Percentiles rank a stretch among this genome's conserved stretches.
Evolutionary conservation across 352 stramenopile species (phyloP).

Genomic region (Thalassiosira sp.): DNA sequence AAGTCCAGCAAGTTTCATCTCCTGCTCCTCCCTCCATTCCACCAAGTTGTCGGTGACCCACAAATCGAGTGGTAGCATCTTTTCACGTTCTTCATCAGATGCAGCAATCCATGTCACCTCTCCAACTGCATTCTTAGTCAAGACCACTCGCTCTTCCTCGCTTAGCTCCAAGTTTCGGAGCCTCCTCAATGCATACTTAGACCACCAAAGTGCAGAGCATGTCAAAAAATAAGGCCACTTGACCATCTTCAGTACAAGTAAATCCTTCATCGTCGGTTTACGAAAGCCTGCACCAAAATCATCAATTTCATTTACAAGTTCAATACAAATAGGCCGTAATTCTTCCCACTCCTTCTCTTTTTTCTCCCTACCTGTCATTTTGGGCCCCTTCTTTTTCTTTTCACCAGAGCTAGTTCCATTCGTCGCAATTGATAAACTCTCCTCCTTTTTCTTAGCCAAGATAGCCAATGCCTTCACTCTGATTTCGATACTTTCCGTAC

Average conservation of each 20-base stretch:
- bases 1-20: slow-evolving; percentile 64
- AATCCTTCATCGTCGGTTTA: slow-evolving; percentile 76
- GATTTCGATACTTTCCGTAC: slow-evolving; percentile 72
- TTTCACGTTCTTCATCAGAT: slow-evolving; percentile 65
- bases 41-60: slow-evolving; percentile 74
- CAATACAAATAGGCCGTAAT: slow-evolving; percentile 67
- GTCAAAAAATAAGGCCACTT: slow-evolving; percentile 66
- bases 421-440: slow-evolving; percentile 1
- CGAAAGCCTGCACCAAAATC: slow-evolving; percentile 83
- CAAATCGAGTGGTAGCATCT: slow-evolving; percentile 70
- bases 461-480: slow-evolving; percentile 67
- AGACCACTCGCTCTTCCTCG: slow-evolving; percentile 68
- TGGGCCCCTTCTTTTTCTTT: slow-evolving; percentile 55
- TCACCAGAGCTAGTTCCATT: slow-evolving; percentile 28
- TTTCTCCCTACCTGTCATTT: slow-evolving; percentile 70
- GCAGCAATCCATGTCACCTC: slow-evolving; percentile 69
- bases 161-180: slow-evolving; percentile 62
- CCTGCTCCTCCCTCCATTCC: slow-evolving; percentile 76
- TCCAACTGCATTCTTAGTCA: slow-evolving; percentile 77
- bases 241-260: slow-evolving; percentile 69
- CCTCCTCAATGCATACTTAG: slow-evolving; percentile 64
- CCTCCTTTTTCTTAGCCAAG: slow-evolving; percentile 52
- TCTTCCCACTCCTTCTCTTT: slow-evolving; percentile 66
- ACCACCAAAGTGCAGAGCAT: slow-evolving; percentile 57
- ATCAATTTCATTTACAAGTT: slow-evolving; percentile 74